Evolutionary conservation across 345 rosid genomes (phyloP).

Genomic region (Viola odorata): DNA sequence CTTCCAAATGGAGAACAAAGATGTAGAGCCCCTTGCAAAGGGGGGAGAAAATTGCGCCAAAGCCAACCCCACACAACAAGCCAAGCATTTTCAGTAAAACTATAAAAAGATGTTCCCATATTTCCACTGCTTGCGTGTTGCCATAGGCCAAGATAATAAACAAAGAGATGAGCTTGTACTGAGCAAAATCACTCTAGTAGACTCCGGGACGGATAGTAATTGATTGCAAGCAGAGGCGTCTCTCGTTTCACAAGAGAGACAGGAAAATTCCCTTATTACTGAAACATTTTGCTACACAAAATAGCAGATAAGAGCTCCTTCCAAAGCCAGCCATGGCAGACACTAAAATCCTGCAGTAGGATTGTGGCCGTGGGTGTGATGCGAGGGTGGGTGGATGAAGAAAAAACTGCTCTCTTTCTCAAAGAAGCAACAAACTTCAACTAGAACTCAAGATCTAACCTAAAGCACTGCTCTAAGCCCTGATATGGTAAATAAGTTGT

Average conservation of each 20-base stretch:
- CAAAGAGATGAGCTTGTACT: not conserved
- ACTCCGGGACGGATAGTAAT: constrained; percentile 1
- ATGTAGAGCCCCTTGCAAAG: constrained; percentile 11
- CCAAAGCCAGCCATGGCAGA: not conserved
- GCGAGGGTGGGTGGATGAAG: not conserved
- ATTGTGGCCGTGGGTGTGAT: not conserved
- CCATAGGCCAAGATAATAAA: not conserved
- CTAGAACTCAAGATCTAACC: not conserved
- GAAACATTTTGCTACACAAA: too few species aligned
- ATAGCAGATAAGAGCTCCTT: too few species aligned
- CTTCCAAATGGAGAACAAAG: constrained; percentile 14
- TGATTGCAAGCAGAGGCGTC: not conserved
- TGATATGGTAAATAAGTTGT: not conserved
- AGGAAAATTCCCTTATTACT: too few species aligned
- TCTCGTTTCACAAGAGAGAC: not conserved
- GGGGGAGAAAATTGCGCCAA: constrained; percentile 6
- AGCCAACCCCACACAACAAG: constrained; percentile 9
- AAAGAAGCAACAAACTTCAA: not conserved
- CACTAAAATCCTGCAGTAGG: not conserved
- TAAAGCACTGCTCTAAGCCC: not conserved
- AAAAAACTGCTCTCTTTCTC: not conserved
- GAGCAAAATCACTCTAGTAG: not conserved
- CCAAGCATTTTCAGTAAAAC: not conserved
- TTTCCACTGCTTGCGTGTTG: constrained; percentile 8
- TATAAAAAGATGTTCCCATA: not conserved